Conservation (phyloP, 1,139 yeast species). For the Cylindricascospora bacillispora region DNA sequence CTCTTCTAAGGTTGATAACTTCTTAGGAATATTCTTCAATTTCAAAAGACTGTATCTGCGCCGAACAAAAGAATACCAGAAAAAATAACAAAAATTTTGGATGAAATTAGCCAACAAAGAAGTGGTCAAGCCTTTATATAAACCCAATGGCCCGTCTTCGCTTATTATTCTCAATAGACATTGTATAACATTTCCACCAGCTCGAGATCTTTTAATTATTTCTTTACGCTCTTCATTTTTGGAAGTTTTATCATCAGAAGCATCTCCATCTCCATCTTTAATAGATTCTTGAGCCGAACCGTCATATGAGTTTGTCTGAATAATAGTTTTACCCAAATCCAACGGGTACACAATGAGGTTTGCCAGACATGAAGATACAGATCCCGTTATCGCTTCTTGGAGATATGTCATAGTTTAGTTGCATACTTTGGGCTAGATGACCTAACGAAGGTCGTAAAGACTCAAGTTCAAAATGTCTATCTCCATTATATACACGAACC, state of each 20-base stretch:
- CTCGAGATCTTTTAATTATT: conserved; percentile 38
- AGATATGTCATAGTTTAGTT: conserved; percentile 32
- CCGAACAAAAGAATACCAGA: conserved; percentile 72
- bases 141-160: conserved; percentile 56
- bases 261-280: conserved; percentile 8
- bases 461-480: too few relatives aligned
- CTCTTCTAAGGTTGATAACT: conserved; percentile 48
- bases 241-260: conserved; percentile 4
- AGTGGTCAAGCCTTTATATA: conserved; percentile 65
- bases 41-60: conserved; percentile 34
- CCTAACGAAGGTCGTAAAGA: too few relatives aligned
- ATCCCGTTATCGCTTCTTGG: conserved; percentile 77
- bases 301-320: conserved; percentile 65
- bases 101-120: conserved; percentile 64
- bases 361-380: conserved; percentile 73
- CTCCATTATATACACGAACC: too few relatives aligned
- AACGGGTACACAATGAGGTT: conserved; percentile 69
- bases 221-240: conserved; percentile 7
- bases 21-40: conserved; percentile 1
- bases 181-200: conserved; percentile 52
- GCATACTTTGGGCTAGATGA: too few relatives aligned
- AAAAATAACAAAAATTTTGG: conserved; percentile 74
- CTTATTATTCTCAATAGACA: conserved; percentile 47
- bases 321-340: conserved; percentile 58
- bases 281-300: conserved; percentile 18